phyloP scores from a whole-genome alignment of 2,329 filamentous ascomycete genomes.

The Alternaria triticimaculans region DNA sequence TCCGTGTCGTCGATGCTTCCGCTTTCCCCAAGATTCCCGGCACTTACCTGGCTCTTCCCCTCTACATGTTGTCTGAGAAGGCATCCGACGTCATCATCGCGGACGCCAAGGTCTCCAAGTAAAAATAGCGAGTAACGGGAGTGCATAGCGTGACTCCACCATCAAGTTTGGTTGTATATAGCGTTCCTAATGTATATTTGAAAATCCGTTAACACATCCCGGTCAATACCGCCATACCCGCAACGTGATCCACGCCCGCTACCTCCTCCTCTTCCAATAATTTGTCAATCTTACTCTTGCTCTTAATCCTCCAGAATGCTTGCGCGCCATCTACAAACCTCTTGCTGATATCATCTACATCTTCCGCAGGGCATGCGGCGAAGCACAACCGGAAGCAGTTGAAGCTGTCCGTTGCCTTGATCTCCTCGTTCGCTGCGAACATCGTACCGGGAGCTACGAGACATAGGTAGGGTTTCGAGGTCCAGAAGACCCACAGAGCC shows the following conservation, averaged over 20 bases:
- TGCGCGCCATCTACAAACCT: slow-evolving; percentile 72
- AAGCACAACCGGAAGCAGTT: slow-evolving; percentile 82
- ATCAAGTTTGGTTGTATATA: background rate
- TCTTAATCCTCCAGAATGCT: slow-evolving; percentile 79
- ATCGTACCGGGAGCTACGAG: slow-evolving; percentile 74
- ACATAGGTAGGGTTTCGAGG: slow-evolving; percentile 71
- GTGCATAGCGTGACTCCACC: background rate
- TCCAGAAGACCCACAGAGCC: slow-evolving; percentile 76
- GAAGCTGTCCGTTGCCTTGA: slow-evolving; percentile 67
- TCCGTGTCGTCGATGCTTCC: slow-evolving; percentile 57
- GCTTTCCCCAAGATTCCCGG: slow-evolving; percentile 54
- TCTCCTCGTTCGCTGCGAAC: slow-evolving; percentile 72
- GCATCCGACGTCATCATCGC: slow-evolving; percentile 64
- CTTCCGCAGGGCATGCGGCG: slow-evolving; percentile 77
- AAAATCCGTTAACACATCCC: slow-evolving; percentile 36
- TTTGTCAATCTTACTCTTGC: slow-evolving; percentile 69
- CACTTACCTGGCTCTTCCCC: slow-evolving; percentile 59
- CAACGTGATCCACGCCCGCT: slow-evolving; percentile 19
- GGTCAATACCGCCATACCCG: slow-evolving; percentile 38
- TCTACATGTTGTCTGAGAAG: slow-evolving; percentile 67
- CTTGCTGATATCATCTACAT: slow-evolving; percentile 67
- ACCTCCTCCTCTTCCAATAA: slow-evolving; percentile 54
- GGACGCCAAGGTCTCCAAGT: slow-evolving; percentile 12
- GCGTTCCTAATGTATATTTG: background rate
- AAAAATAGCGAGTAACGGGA: background rate